Evolutionary conservation across 2,329 filamentous ascomycete genomes (phyloP).

Genomic region (Aspergillus melleus): DNA sequence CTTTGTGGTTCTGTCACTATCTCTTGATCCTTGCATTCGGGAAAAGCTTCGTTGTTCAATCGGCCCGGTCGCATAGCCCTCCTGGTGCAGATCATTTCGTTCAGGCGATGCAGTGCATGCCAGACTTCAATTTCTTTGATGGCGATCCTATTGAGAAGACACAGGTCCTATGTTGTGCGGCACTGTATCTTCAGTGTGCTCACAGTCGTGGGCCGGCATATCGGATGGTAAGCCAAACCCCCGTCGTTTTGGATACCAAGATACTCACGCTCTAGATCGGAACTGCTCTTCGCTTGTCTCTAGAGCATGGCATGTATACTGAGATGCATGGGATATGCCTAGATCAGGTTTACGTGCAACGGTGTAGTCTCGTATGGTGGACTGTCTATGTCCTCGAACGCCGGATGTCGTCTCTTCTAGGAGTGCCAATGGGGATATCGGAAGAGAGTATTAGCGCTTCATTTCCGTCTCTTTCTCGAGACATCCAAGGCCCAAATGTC

Average conservation of each 20-base stretch:
- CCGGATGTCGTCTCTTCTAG: constrained; percentile 55
- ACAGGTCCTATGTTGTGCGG: constrained; percentile 53
- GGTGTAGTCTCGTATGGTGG: constrained; percentile 55
- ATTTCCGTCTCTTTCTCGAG: no score
- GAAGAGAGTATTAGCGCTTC: constrained; percentile 48
- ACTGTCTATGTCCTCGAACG: constrained; percentile 55
- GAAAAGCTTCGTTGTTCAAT: constrained; percentile 49
- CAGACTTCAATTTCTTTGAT: constrained; percentile 41
- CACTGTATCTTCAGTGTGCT: constrained; percentile 52
- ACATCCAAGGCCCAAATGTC: no score
- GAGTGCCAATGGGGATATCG: constrained; percentile 49
- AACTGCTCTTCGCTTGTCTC: constrained; percentile 51
- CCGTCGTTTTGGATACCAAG: constrained; percentile 12
- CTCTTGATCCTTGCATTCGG: constrained; percentile 55
- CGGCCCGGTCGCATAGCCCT: constrained; percentile 32
- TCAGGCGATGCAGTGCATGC: constrained; percentile 44
- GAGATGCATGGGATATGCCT: constrained; percentile 49
- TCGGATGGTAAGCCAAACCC: constrained; percentile 35
- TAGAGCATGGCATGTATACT: constrained; percentile 55
- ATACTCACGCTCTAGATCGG: constrained; percentile 44
- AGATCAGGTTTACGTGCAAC: constrained; percentile 43
- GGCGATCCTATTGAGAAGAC: constrained; percentile 45
- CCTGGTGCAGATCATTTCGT: constrained; percentile 49
- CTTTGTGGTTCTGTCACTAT: constrained; percentile 54
- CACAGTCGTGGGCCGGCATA: constrained; percentile 50